Base-by-base conservation (phyloP, 2,329 filamentous ascomycete species). In the Curvularia spicifera region DNA sequence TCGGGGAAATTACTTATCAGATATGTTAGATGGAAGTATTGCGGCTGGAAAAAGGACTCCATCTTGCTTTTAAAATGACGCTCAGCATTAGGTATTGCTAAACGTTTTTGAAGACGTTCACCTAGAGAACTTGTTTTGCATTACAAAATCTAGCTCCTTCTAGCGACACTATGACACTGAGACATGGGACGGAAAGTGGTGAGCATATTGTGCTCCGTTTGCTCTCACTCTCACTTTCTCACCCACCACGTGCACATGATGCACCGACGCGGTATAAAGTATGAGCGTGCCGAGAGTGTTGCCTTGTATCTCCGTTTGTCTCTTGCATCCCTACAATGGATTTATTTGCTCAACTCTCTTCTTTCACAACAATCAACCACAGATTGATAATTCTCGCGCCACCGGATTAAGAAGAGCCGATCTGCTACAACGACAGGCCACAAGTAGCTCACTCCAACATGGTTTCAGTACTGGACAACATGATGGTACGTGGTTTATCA, bases 401-500 rank as follows among this genome's bases (percentile, higher is more conserved):
- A 7, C 2, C 15, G 15, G 5, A 18, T 37, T 5, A 37, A 37
- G 35, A 37, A 37, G 15, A 37, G 7, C 35, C 35, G 5, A 9
- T 15, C 2, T 18, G 5, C 7, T 18, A 9, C 35, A 18, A 9
- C 35, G 15, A 13, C 7, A n/a, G 18, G 7, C 15, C 6, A 37
- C 35, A 37, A 37, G 35, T 15, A 37, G 35, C 35, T 37, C 15
- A 37, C 15, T 37, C 35, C 15, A 37, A 18, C 8, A 37, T 37
- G 35, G 35, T 5, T 45, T 18, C 43, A 7, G 50, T 18, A 33
- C 15, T 55, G 31, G 33, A 51, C 4, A 49, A 43, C 8, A 56
- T 56, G 51, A 56, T 37, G 47, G 62, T 61, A 40, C 48, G 54
- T 45, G 15, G 5, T 33, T 58, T 37, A 15, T 56, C 49, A 51